phyloP scores from a whole-genome alignment of 495 filamentous ascomycete species.

The Cairneyella variabilis region DNA sequence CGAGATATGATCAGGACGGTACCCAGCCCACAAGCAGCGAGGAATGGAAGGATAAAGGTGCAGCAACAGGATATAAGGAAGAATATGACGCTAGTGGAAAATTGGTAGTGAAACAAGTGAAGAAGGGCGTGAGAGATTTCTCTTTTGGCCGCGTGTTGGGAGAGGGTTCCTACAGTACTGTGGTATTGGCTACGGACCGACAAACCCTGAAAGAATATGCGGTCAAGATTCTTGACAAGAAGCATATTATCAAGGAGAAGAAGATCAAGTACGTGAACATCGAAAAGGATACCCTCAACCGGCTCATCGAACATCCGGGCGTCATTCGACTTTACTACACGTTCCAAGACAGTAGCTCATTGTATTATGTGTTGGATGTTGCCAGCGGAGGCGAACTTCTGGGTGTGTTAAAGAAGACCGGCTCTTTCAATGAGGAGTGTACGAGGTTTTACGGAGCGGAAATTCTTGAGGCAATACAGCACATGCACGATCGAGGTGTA shows the following conservation, averaged over 20 bases:
- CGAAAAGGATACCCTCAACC: constrained; percentile 96
- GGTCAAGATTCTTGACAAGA: constrained; percentile 97
- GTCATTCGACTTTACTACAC: constrained; percentile 98
- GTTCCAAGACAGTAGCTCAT: constrained; percentile 91
- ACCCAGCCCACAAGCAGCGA: constrained; percentile 70
- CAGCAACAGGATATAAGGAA: constrained; percentile 71
- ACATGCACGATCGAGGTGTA: constrained; percentile 95
- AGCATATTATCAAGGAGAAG: constrained; percentile 99
- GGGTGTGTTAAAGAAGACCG: constrained; percentile 87
- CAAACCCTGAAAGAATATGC: constrained; percentile 96
- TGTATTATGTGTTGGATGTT: constrained; percentile 96
- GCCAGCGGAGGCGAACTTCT: constrained; percentile 90
- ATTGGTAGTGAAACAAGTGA: constrained; percentile 75
- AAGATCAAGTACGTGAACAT: constrained; percentile 99
- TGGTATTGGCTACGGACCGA: constrained; percentile 89
- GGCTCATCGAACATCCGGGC: constrained; percentile 92
- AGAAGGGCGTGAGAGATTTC: constrained; percentile 98
- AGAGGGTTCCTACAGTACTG: constrained; percentile 97
- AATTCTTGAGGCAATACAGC: constrained; percentile 94
- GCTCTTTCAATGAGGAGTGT: constrained; percentile 94
- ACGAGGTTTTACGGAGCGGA: constrained; percentile 92
- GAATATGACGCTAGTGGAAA: constrained; percentile 82
- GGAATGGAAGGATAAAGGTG: constrained; percentile 93
- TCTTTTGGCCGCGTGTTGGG: constrained; percentile 88
- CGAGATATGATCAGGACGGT: constrained; percentile 57